Conservation (phyloP, 2,329 filamentous ascomycete genomes). For the Nannizziopsis arthrosporioides region DNA sequence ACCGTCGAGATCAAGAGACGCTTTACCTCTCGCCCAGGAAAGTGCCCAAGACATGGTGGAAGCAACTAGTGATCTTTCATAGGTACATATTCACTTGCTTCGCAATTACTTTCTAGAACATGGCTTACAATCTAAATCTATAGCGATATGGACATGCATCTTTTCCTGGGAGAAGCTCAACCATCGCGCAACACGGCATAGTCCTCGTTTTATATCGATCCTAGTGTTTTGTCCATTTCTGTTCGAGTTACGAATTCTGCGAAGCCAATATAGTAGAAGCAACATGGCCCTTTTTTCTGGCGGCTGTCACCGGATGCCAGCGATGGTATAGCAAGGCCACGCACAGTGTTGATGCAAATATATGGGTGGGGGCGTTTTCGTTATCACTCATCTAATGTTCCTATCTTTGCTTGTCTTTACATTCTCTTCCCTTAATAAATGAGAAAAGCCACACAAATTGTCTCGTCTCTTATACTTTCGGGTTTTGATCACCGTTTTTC, state of each 20-base stretch:
- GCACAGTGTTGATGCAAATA: background rate
- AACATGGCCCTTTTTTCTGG: background rate
- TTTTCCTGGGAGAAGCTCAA: too few relatives aligned
- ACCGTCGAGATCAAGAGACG: background rate
- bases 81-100: background rate
- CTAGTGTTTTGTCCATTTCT: background rate
- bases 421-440: background rate
- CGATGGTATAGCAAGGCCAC: background rate
- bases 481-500: too few relatives aligned
- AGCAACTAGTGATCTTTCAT: background rate
- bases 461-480: background rate
- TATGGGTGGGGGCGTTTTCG: background rate
- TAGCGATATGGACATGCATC: too few relatives aligned
- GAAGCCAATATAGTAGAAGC: background rate
- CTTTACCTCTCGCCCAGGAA: conserved; percentile 2
- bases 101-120: background rate
- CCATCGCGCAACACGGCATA: too few relatives aligned
- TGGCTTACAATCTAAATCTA: background rate
- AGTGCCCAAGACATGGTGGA: conserved; percentile 6
- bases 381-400: background rate
- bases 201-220: background rate
- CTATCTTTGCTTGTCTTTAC: background rate
- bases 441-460: background rate
- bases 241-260: conserved; percentile 6
- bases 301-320: conserved; percentile 1